phyloP scores from a whole-genome alignment of 75 land plant species.

The Selaginella moellendorffii region DNA sequence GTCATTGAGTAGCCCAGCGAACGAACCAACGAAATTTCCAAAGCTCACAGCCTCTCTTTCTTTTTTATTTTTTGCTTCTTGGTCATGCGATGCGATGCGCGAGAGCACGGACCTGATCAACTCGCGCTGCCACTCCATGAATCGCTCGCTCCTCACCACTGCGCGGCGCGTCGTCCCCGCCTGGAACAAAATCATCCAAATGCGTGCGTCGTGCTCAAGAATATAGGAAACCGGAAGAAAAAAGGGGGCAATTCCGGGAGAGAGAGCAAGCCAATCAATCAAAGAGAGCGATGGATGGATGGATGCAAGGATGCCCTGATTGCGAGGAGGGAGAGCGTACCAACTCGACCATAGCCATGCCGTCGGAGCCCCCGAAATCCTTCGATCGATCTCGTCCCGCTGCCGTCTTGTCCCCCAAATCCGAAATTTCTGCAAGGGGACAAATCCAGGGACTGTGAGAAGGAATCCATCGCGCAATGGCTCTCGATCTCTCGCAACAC shows the following conservation, averaged over 20 bases:
- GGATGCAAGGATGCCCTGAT: too few relatives aligned
- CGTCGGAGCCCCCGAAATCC: too few relatives aligned
- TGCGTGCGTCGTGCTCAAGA: background rate
- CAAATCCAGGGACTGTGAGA: too few relatives aligned
- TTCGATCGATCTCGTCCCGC: too few relatives aligned
- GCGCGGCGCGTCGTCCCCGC: constrained; percentile 12
- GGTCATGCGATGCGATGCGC: background rate
- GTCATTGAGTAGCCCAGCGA: too few relatives aligned
- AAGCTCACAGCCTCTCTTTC: background rate
- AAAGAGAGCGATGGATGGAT: background rate
- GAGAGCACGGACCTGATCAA: constrained; percentile 26
- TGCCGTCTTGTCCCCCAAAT: too few relatives aligned
- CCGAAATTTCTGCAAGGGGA: too few relatives aligned
- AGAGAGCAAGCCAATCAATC: background rate
- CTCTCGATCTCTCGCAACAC: too few relatives aligned
- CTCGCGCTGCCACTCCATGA: constrained; percentile 32
- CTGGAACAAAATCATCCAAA: background rate
- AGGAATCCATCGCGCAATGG: too few relatives aligned
- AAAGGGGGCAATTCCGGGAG: background rate
- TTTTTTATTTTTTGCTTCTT: too few relatives aligned
- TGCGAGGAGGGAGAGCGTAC: too few relatives aligned
- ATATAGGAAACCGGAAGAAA: background rate
- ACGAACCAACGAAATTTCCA: too few relatives aligned
- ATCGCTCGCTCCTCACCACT: constrained; percentile 20
- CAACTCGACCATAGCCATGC: background rate